Base-by-base conservation (phyloP, 768 basidiomycete genomes). In the Glaciozyma antarctica region DNA sequence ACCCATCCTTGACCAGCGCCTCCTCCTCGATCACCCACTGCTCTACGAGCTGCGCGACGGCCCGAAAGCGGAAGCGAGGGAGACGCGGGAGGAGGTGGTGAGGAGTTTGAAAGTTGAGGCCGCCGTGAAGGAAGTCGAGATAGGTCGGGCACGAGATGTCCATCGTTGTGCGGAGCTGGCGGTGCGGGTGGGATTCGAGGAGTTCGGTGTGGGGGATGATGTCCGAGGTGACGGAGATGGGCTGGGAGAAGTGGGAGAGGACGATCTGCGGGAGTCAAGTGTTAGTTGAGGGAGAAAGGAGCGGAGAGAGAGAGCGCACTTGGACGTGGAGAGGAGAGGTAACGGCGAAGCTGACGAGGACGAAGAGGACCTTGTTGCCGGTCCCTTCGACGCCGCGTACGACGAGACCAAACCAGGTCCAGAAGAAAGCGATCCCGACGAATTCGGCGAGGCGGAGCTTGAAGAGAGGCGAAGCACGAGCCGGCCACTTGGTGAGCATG, bases 91-190 rank as follows among this genome's bases (percentile, higher is more conserved):
- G 97, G 64, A 98, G 82, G 58, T 71, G 70, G 72, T 99, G 95
- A 3, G 95, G 92, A 48, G 97, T 90, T 77, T 99, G 95, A 17
- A 98, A 84, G 72, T 99, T 90, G 28, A 99, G 83, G 24, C 95
- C 95, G 19, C 95, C 95, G 73, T 99, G 95, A 44, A 99, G 78
- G 75, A 91, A 97, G 60, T 82, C 88, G 71, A 97, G 81, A 34
- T 84, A 83, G 3, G 86, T 81, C 3, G 85, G 83, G 77, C 95
- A 98, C 67, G 88, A 84, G 49, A 99, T 90, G 76, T 99, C 95
- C 52, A 89, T 87, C 0, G 95, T 98, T 21, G 95, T 99, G 55
- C 95, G 87, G 72, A 99, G 79, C 76, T 99, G 95, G n/a, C 95
- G 86, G 76, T 97, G 93, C 5, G 87, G 83, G 79, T 97, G 98